These are phyloP conservation scores for Apiotrichum sp. DNA, from an alignment of 1,284 basidiomycete species.

Conservation along the genomic window DNA sequence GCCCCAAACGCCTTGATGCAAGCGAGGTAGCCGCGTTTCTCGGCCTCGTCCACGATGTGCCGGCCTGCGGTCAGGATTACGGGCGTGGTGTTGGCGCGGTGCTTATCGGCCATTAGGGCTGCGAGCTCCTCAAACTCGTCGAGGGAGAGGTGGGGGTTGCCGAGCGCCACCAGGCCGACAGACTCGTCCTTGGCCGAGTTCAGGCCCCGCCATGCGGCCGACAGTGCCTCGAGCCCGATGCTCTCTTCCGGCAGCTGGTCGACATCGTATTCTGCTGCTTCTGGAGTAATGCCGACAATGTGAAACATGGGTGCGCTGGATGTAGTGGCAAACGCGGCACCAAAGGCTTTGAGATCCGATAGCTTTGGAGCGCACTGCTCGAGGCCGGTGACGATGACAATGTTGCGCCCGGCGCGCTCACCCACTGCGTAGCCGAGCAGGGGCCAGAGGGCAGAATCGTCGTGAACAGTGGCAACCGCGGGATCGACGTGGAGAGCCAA, in stretches of 20 bases:
- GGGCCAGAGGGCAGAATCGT: constrained; percentile 2
- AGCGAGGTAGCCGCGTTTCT: background rate
- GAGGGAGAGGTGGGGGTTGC: constrained; percentile 11
- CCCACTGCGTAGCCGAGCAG: constrained; percentile 10
- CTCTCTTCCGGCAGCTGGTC: background rate
- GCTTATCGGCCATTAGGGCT: background rate
- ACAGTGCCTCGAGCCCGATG: background rate
- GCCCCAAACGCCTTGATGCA: constrained; percentile 7
- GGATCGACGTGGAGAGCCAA: background rate
- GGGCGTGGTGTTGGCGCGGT: background rate
- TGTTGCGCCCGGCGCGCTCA: background rate
- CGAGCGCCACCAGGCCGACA: constrained; percentile 11
- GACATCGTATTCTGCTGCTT: background rate
- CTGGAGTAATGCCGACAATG: constrained; percentile 10
- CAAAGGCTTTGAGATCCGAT: constrained; percentile 13
- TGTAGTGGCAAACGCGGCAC: constrained; percentile 10
- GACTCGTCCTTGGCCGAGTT: constrained; percentile 2
- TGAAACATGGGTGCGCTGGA: constrained; percentile 12
- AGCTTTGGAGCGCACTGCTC: background rate
- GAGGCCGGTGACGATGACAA: constrained; percentile 7
- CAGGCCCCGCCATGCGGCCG: constrained; percentile 4
- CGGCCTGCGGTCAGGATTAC: constrained; percentile 8
- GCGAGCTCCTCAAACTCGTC: constrained; percentile 12
- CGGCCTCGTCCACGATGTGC: constrained; percentile 1
- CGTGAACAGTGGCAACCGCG: background rate